Conservation (phyloP, 129 eudicot species). For the Scalesia atractyloides region DNA sequence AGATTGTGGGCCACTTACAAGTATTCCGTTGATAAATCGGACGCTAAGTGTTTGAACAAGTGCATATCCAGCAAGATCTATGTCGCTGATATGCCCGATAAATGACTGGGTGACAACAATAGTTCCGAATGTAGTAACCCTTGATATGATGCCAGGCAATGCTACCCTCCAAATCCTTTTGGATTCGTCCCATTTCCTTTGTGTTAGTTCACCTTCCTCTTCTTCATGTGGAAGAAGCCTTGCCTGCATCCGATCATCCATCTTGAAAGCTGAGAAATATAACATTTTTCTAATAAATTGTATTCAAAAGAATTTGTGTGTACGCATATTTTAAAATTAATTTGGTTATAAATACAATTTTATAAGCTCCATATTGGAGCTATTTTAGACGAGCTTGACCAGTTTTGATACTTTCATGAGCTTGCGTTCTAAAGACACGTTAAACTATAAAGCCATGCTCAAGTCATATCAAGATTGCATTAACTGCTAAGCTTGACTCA, state of each 20-base stretch:
- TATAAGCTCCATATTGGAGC: no score
- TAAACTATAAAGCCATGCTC: no score
- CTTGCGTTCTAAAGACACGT: no score
- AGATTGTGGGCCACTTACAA: conserved; percentile 44
- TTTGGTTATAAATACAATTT: neutral
- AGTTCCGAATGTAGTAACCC: conserved; percentile 57
- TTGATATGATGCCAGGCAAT: conserved; percentile 56
- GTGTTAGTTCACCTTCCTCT: conserved; percentile 34
- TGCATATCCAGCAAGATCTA: conserved; percentile 75
- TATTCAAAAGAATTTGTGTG: no score
- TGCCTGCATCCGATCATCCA: conserved; percentile 36
- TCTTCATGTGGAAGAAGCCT: conserved; percentile 43
- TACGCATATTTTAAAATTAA: no score
- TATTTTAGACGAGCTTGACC: no score
- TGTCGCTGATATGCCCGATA: conserved; percentile 52
- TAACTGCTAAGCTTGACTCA: no score
- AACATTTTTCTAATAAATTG: no score
- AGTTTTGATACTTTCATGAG: no score
- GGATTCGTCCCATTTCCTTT: conserved; percentile 51
- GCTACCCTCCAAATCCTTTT: conserved; percentile 69
- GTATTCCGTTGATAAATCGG: conserved; percentile 62
- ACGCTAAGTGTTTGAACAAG: conserved; percentile 66
- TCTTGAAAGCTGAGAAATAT: neutral
- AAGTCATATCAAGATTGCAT: no score
- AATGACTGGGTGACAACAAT: conserved; percentile 65